phyloP scores from a whole-genome alignment of 2,329 filamentous ascomycete genomes.

The Epichloe baconii region DNA sequence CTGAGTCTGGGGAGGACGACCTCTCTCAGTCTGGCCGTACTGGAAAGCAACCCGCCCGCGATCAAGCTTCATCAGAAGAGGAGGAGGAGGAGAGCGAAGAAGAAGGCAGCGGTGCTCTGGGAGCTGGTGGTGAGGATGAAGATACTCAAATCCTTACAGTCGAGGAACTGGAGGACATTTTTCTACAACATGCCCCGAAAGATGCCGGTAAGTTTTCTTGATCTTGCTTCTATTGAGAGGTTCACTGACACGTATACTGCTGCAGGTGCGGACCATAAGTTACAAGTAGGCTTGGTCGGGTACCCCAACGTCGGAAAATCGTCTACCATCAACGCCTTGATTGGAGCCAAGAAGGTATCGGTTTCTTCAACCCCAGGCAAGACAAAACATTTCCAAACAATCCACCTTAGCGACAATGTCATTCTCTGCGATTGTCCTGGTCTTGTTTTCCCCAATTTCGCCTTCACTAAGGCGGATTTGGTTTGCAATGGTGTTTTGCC shows the following conservation, averaged over 20 bases:
- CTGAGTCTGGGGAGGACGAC: conserved; percentile 29
- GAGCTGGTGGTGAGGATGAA: conserved; percentile 26
- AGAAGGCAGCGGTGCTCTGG: conserved; percentile 19
- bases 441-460: conserved; percentile 97
- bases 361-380: conserved; percentile 96
- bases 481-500: conserved; percentile 91
- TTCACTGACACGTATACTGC: conserved; percentile 6
- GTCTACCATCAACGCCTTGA: conserved; percentile 97
- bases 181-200: conserved; percentile 56
- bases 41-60: conserved; percentile 13
- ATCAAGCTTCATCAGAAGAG: conserved; percentile 11
- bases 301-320: conserved; percentile 99
- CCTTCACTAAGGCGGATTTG: conserved; percentile 88
- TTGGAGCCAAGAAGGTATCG: conserved; percentile 95
- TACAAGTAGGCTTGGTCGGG: conserved; percentile 84
- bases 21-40: conserved; percentile 14
- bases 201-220: conserved; percentile 31
- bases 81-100: conserved; percentile 25
- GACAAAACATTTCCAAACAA: conserved; percentile 98
- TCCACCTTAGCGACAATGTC: conserved; percentile 80
- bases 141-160: conserved; percentile 78
- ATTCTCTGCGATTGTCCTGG: conserved; percentile 95
- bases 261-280: conserved; percentile 45
- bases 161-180: conserved; percentile 81
- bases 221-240: neutral